Percentiles rank a stretch among this genome's conserved stretches.
These are phyloP conservation scores for Venturia nashicola DNA, from an alignment of 2,329 filamentous ascomycete genomes.

Conservation along the genomic window DNA sequence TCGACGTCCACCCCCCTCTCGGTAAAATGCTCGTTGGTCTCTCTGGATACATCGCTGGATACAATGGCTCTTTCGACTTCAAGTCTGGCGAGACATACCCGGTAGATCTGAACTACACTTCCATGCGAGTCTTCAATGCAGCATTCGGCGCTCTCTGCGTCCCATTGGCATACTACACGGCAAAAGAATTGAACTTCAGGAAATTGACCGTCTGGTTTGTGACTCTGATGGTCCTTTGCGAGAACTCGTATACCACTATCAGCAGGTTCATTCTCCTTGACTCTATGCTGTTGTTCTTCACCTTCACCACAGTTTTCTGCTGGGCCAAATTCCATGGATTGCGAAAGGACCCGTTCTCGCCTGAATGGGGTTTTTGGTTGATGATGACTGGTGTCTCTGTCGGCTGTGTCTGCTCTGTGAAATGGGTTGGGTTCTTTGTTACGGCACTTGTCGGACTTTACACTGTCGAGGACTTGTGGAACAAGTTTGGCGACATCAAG, in stretches of 20 bases:
- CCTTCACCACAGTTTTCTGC: slow-evolving; percentile 93
- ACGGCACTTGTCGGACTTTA: slow-evolving; percentile 92
- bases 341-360: slow-evolving; percentile 72
- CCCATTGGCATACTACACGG: slow-evolving; percentile 89
- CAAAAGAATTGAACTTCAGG: slow-evolving; percentile 76
- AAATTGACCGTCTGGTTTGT: slow-evolving; percentile 87
- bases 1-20: slow-evolving; percentile 89
- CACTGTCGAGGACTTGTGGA: slow-evolving; percentile 93
- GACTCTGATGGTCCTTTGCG: slow-evolving; percentile 92
- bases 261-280: slow-evolving; percentile 96
- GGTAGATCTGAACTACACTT: slow-evolving; percentile 86
- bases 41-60: slow-evolving; percentile 89
- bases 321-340: slow-evolving; percentile 94
- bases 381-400: slow-evolving; percentile 90
- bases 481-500: slow-evolving; percentile 88
- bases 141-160: slow-evolving; percentile 88
- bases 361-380: slow-evolving; percentile 91
- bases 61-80: slow-evolving; percentile 99
- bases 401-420: slow-evolving; percentile 95
- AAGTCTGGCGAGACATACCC: slow-evolving; percentile 97
- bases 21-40: slow-evolving; percentile 98
- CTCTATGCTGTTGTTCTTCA: slow-evolving; percentile 97
- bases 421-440: slow-evolving; percentile 93
- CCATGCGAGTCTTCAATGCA: slow-evolving; percentile 97
- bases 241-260: slow-evolving; percentile 99